phyloP scores from a whole-genome alignment of 768 basidiomycete genomes.

The Russula griseocarnosa region DNA sequence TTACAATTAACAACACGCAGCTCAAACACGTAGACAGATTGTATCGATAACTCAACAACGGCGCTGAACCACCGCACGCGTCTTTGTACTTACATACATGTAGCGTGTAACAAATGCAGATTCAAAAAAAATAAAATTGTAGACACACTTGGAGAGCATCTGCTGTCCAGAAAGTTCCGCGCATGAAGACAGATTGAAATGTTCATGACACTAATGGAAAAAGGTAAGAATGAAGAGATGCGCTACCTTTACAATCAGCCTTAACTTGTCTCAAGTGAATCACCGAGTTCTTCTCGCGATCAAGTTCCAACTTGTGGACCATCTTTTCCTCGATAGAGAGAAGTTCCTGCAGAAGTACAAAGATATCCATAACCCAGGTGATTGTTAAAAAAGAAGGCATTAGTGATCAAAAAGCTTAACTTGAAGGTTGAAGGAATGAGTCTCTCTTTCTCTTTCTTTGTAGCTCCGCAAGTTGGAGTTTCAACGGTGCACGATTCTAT shows the following conservation, averaged over 20 bases:
- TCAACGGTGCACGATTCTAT: too few species aligned
- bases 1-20: too few species aligned
- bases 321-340: conserved; percentile 2
- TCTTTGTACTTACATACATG: too few species aligned
- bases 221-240: background rate
- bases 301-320: conserved; percentile 7
- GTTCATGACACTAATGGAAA: background rate
- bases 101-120: too few species aligned
- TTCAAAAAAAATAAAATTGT: too few species aligned
- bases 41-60: too few species aligned
- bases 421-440: too few species aligned
- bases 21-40: too few species aligned
- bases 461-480: too few species aligned
- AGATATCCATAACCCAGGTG: background rate
- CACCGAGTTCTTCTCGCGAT: conserved; percentile 17
- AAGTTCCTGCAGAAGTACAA: conserved; percentile 4
- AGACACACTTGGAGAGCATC: background rate
- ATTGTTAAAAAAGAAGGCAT: background rate
- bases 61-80: too few species aligned
- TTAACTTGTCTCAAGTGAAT: conserved; percentile 8
- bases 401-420: too few species aligned
- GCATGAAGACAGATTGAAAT: background rate
- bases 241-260: conserved; percentile 22
- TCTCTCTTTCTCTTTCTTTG: too few species aligned
- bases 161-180: background rate